Percentiles rank a stretch among this genome's conserved stretches.
These are phyloP conservation scores for Yamadazyma endophytica DNA, from an alignment of 805 yeast species.

Conservation along the genomic window DNA sequence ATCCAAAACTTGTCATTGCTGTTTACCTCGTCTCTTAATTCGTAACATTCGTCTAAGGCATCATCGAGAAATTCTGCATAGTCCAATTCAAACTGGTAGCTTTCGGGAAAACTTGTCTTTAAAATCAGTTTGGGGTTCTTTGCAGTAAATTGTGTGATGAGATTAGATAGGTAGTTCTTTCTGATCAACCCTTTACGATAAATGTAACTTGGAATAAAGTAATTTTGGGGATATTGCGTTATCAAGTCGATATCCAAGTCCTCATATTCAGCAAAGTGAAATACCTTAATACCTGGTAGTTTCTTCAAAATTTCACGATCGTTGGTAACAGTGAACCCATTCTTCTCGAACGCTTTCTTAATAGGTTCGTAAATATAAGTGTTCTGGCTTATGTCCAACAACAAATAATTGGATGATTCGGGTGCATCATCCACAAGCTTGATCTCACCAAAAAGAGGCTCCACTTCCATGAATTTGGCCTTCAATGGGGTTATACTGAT, in stretches of 20 bases:
- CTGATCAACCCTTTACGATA: constrained; percentile 89
- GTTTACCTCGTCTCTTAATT: constrained; percentile 74
- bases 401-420: constrained; percentile 12
- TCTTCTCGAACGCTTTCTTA: constrained; percentile 27
- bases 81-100: constrained; percentile 81
- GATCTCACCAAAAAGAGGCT: constrained; percentile 55
- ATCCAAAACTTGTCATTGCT: constrained; percentile 69
- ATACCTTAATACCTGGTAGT: constrained; percentile 30
- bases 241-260: constrained; percentile 73
- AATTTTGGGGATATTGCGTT: constrained; percentile 38
- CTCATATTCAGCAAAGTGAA: constrained; percentile 90
- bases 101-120: constrained; percentile 60
- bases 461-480: constrained; percentile 63
- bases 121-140: constrained; percentile 72
- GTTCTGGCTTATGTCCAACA: constrained; percentile 34
- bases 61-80: constrained; percentile 96
- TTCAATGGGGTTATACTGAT: constrained; percentile 54
- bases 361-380: constrained; percentile 44
- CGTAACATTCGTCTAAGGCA: constrained; percentile 87
- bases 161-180: constrained; percentile 83
- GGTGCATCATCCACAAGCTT: constrained; percentile 23
- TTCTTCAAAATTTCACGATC: constrained; percentile 16
- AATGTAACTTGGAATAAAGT: constrained; percentile 73
- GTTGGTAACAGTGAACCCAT: constrained; percentile 15
- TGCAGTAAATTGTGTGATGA: constrained; percentile 67